Evolutionary conservation across 805 yeast genomes (phyloP).

Genomic region (Hanseniaspora vineae): DNA sequence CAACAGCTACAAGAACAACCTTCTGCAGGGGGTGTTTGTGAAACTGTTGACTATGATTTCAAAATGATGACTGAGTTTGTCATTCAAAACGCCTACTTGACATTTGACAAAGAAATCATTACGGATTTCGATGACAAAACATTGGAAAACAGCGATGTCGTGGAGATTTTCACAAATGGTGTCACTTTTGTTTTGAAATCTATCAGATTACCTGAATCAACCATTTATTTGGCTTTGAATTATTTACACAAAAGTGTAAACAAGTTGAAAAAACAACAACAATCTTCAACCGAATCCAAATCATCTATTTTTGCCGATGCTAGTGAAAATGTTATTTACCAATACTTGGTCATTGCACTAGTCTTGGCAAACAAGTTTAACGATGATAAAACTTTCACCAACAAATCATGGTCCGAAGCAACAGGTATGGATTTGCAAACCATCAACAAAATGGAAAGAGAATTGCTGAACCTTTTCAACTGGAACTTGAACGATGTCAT

Average conservation of each 20-base stretch:
- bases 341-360: constrained; percentile 51
- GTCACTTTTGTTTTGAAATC: constrained; percentile 64
- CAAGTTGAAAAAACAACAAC: constrained; percentile 21
- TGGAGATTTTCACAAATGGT: constrained; percentile 38
- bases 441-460: constrained; percentile 56
- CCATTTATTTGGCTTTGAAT: constrained; percentile 68
- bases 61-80: constrained; percentile 69
- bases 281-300: constrained; percentile 15
- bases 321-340: constrained; percentile 32
- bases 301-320: constrained; percentile 11
- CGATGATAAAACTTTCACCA: constrained; percentile 93
- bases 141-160: constrained; percentile 4
- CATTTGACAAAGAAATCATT: constrained; percentile 38
- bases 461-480: constrained; percentile 49
- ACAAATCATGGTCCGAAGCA: constrained; percentile 94
- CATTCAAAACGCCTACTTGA: constrained; percentile 58
- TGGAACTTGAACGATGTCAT: constrained; percentile 40
- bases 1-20: constrained; percentile 9
- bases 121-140: constrained; percentile 10
- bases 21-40: constrained; percentile 56
- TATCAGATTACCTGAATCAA: constrained; percentile 75
- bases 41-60: constrained; percentile 69
- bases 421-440: constrained; percentile 56
- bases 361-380: constrained; percentile 86
- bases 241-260: constrained; percentile 55